Evolutionary conservation across 2,329 filamentous ascomycete genomes (phyloP).

Genomic region (Aspergillus caelatus): DNA sequence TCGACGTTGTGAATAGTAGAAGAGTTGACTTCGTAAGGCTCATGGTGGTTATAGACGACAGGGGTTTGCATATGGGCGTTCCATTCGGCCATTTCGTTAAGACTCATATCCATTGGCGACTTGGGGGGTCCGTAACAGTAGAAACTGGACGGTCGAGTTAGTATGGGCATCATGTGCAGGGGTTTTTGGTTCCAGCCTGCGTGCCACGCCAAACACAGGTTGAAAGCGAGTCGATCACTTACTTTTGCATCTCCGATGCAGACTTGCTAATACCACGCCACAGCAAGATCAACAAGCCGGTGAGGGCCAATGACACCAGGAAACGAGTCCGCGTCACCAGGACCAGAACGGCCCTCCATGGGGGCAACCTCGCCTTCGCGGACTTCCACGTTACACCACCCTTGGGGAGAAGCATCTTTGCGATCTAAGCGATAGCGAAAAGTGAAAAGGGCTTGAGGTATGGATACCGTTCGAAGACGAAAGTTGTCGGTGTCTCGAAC

Average conservation of each 20-base stretch:
- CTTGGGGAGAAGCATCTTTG: conserved; percentile 83
- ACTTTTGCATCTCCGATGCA: conserved; percentile 90
- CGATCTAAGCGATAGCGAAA: conserved; percentile 4
- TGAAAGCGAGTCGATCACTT: conserved; percentile 33
- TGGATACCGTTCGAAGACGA: not conserved
- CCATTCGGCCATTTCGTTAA: conserved; percentile 90
- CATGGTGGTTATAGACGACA: conserved; percentile 94
- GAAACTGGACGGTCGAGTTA: conserved; percentile 63
- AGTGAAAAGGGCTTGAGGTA: not conserved
- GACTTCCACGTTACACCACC: conserved; percentile 92
- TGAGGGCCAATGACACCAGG: conserved; percentile 70
- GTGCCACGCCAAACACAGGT: not conserved
- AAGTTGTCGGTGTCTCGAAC: conserved; percentile 11
- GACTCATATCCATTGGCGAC: conserved; percentile 92
- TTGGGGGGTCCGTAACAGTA: conserved; percentile 96
- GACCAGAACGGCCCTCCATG: conserved; percentile 70
- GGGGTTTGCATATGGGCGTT: conserved; percentile 85
- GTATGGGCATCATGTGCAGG: conserved; percentile 5
- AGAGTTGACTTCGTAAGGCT: conserved; percentile 80
- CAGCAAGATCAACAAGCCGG: conserved; percentile 74
- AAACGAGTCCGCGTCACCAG: conserved; percentile 78
- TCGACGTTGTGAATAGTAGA: conserved; percentile 77
- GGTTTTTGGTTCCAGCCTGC: not conserved
- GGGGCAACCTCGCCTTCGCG: conserved; percentile 76
- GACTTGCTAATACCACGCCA: conserved; percentile 84